Conservation (phyloP, 1,139 yeast species). For the Arxiozyma heterogenica region DNA sequence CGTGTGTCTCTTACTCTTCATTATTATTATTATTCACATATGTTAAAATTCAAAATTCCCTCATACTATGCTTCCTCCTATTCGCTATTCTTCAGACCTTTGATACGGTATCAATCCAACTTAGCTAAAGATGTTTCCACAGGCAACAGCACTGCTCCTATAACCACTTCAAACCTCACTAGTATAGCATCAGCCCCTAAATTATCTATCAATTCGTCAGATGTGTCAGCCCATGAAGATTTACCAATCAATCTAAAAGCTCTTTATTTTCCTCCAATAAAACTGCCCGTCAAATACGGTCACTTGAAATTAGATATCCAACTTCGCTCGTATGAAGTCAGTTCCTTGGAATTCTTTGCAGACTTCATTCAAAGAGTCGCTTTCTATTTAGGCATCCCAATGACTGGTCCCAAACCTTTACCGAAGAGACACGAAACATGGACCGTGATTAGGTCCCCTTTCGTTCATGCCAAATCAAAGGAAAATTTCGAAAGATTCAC, state of each 20-base stretch:
- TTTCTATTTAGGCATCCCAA: slow-evolving; percentile 79
- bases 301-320: slow-evolving; percentile 63
- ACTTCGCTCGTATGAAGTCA: slow-evolving; percentile 63
- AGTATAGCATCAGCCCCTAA: neutral
- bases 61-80: neutral
- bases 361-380: slow-evolving; percentile 90
- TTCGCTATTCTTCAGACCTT: neutral
- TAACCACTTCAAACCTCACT: neutral
- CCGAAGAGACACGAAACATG: slow-evolving; percentile 75
- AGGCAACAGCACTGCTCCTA: neutral
- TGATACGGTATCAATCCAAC: neutral
- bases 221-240: neutral
- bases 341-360: slow-evolving; percentile 62
- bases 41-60: neutral
- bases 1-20: too few relatives aligned
- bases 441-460: slow-evolving; percentile 91
- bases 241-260: slow-evolving; percentile 78
- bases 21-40: too few relatives aligned
- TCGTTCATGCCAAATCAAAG: slow-evolving; percentile 88
- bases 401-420: slow-evolving; percentile 57
- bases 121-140: neutral
- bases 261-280: slow-evolving; percentile 72
- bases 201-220: neutral
- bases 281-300: slow-evolving; percentile 58
- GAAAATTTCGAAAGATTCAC: slow-evolving; percentile 91